Evolutionary conservation across 495 filamentous ascomycete species (phyloP).

Genomic region (Penicillium ucsense): DNA sequence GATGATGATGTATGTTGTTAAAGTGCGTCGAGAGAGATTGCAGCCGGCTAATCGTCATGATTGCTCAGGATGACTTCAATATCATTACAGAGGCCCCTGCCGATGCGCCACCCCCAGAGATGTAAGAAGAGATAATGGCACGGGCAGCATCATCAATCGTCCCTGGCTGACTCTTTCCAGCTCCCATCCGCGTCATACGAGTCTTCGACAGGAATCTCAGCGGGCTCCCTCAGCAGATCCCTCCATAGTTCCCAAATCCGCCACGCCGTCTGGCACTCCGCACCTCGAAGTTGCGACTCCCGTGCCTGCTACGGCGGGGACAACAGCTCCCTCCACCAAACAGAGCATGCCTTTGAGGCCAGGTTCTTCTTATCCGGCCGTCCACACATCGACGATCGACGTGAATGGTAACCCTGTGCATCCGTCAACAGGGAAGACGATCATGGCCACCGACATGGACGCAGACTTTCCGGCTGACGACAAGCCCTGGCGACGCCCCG

Average conservation of each 20-base stretch:
- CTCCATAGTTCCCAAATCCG: slow-evolving; percentile 19
- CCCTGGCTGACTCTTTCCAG: slow-evolving; percentile 11
- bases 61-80: slow-evolving; percentile 65
- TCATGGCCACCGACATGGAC: slow-evolving; percentile 64
- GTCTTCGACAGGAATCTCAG: slow-evolving; percentile 55
- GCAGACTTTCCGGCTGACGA: slow-evolving; percentile 68
- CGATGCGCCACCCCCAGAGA: slow-evolving; percentile 59
- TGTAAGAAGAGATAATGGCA: slow-evolving; percentile 18
- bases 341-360: slow-evolving; percentile 36
- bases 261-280: slow-evolving; percentile 28
- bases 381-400: slow-evolving; percentile 73
- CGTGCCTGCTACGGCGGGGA: slow-evolving; percentile 21
- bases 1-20: slow-evolving; percentile 41
- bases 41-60: not conserved
- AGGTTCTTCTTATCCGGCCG: slow-evolving; percentile 51
- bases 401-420: slow-evolving; percentile 74
- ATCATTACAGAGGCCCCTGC: slow-evolving; percentile 85
- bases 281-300: slow-evolving; percentile 35
- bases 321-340: slow-evolving; percentile 27
- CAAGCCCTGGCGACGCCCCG: slow-evolving; percentile 93
- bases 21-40: no score
- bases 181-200: slow-evolving; percentile 31
- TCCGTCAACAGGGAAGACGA: slow-evolving; percentile 61
- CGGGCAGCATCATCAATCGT: slow-evolving; percentile 4
- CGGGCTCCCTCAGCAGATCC: slow-evolving; percentile 46